These are phyloP conservation scores for Ochromonadaceae sp. DNA, from an alignment of 352 stramenopile genomes.

Conservation along the genomic window DNA sequence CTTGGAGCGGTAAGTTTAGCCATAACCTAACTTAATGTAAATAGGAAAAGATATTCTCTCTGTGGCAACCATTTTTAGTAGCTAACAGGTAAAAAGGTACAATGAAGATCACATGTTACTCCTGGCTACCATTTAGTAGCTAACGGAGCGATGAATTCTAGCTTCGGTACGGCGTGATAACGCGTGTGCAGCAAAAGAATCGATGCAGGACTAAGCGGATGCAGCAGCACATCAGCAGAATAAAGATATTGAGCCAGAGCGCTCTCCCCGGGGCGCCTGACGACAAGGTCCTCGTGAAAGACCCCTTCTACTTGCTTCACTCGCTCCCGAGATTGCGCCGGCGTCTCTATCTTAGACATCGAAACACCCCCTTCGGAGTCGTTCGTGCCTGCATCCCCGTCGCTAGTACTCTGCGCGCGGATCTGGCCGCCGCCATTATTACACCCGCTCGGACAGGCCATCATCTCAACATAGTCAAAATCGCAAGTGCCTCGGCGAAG, in stretches of 20 bases:
- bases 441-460: constrained; percentile 83
- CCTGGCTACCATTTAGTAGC: constrained; percentile 17
- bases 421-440: constrained; percentile 83
- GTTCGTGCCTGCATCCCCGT: background rate
- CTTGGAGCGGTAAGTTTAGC: too few relatives aligned
- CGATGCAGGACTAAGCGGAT: background rate
- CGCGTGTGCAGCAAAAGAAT: constrained; percentile 22
- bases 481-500: constrained; percentile 43
- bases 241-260: constrained; percentile 16
- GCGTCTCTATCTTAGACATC: constrained; percentile 20
- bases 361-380: background rate
- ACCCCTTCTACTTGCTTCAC: constrained; percentile 47
- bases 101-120: too few relatives aligned
- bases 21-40: too few relatives aligned
- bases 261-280: constrained; percentile 14
- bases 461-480: constrained; percentile 88
- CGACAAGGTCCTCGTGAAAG: constrained; percentile 20
- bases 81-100: too few relatives aligned
- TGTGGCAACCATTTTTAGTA: too few relatives aligned
- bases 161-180: constrained; percentile 28
- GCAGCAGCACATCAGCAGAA: background rate
- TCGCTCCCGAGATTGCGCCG: constrained; percentile 40
- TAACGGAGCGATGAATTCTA: constrained; percentile 20
- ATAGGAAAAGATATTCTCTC: too few relatives aligned
- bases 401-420: constrained; percentile 22